Conservation (phyloP, 2,329 filamentous ascomycete species). For the Teratosphaeria gauchensis region DNA sequence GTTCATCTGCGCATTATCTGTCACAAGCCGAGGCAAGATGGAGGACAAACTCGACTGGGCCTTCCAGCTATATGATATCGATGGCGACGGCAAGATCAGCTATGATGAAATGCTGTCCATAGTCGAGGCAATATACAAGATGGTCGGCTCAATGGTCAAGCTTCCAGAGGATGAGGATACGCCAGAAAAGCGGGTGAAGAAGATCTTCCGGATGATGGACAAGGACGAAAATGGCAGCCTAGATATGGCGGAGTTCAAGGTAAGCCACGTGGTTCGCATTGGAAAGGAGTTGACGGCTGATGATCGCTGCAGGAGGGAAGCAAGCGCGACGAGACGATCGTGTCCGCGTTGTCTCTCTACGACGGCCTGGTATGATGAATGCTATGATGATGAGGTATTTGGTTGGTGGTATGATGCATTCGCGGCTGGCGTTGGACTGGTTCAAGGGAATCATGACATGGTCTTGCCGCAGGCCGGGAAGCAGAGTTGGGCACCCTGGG, state of each 20-base stretch:
- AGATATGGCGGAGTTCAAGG: constrained; percentile 94
- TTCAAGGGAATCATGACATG: neutral
- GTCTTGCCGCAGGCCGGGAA: neutral
- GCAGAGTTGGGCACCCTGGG: neutral
- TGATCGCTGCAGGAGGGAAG: constrained; percentile 58
- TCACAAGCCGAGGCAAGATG: constrained; percentile 96
- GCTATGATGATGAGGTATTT: neutral
- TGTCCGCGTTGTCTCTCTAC: constrained; percentile 90
- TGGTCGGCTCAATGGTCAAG: constrained; percentile 99
- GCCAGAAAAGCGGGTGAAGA: constrained; percentile 91
- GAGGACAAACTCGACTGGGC: constrained; percentile 99
- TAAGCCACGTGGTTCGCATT: constrained; percentile 3
- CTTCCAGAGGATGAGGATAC: constrained; percentile 97
- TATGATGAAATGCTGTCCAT: constrained; percentile 99
- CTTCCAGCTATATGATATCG: constrained; percentile 98
- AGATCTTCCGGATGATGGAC: constrained; percentile 99
- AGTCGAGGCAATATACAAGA: constrained; percentile 99
- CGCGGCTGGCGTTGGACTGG: neutral
- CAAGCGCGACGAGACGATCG: constrained; percentile 97
- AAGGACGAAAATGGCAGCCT: constrained; percentile 98
- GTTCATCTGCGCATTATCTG: constrained; percentile 95
- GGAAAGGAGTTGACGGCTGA: constrained; percentile 4
- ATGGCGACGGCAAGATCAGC: constrained; percentile 96
- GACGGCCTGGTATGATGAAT: constrained; percentile 64
- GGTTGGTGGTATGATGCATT: neutral